Conservation (phyloP, 441 rosid genomes). For the Erodium moschatum region DNA sequence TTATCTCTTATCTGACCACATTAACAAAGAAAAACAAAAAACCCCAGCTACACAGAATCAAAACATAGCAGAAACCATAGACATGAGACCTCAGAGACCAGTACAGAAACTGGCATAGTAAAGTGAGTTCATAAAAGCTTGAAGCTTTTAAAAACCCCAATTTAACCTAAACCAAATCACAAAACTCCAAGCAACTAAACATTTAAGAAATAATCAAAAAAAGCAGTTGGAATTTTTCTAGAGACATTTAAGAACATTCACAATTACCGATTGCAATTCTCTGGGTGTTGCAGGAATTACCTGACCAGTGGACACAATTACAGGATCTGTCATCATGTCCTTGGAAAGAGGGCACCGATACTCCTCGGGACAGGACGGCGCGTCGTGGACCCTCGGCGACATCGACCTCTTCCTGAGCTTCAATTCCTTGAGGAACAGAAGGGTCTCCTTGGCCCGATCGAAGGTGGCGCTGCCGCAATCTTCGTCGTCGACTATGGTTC, state of each 20-base stretch:
- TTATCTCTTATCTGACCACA: background rate
- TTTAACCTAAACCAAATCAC: background rate
- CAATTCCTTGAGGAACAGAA: conserved; percentile 41
- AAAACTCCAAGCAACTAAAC: background rate
- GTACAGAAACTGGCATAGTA: too few species aligned
- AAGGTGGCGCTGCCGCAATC: conserved; percentile 42
- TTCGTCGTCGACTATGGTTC: conserved; percentile 51
- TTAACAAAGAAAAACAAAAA: too few species aligned
- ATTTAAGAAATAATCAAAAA: too few species aligned
- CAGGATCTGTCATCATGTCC: conserved; percentile 93
- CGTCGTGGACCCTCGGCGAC: conserved; percentile 33
- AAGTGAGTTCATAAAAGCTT: too few species aligned
- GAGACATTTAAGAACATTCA: too few species aligned
- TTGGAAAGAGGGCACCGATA: conserved; percentile 77
- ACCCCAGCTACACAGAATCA: background rate
- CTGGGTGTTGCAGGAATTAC: conserved; percentile 25
- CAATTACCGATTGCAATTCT: background rate
- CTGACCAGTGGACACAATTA: conserved; percentile 77
- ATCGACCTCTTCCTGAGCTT: conserved; percentile 34
- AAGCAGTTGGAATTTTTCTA: too few species aligned
- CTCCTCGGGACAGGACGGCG: conserved; percentile 65
- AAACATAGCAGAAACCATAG: background rate
- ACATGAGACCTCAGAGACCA: too few species aligned
- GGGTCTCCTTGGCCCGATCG: conserved; percentile 40
- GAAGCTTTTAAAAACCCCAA: too few species aligned